phyloP scores from a whole-genome alignment of 1,139 yeast genomes.

The Meyerozyma smithsonii region DNA sequence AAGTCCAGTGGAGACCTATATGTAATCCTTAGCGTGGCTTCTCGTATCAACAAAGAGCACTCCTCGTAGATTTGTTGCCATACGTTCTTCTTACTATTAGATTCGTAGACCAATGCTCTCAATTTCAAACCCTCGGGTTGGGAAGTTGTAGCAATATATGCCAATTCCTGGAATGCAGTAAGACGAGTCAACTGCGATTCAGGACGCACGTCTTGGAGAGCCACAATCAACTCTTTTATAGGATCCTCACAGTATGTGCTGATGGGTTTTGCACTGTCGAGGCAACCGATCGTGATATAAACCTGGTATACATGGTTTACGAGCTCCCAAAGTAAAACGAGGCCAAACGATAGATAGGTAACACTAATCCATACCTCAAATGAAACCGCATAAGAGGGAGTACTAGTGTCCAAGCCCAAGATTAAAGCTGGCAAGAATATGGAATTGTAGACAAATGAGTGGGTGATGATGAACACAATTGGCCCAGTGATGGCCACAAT shows the following conservation, averaged over 20 bases:
- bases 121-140: conserved; percentile 40
- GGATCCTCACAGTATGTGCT: conserved; percentile 69
- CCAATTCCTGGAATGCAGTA: conserved; percentile 73
- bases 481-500: conserved; percentile 35
- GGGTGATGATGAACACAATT: conserved; percentile 38
- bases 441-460: conserved; percentile 43
- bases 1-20: conserved; percentile 30
- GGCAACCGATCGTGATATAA: conserved; percentile 78
- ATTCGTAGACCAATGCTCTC: conserved; percentile 51
- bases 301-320: conserved; percentile 62
- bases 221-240: conserved; percentile 67
- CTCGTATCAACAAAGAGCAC: conserved; percentile 50
- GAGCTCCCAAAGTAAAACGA: conserved; percentile 53
- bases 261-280: conserved; percentile 67
- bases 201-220: conserved; percentile 48
- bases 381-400: conserved; percentile 34
- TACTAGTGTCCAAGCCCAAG: conserved; percentile 30
- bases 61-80: conserved; percentile 62
- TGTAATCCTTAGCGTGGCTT: conserved; percentile 39
- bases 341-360: conserved; percentile 33
- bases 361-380: conserved; percentile 31
- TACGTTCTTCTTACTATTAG: conserved; percentile 39
- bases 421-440: conserved; percentile 22
- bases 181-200: conserved; percentile 53
- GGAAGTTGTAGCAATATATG: conserved; percentile 50